phyloP scores from a whole-genome alignment of 495 filamentous ascomycete species.

The Penicillium egyptiacum region DNA sequence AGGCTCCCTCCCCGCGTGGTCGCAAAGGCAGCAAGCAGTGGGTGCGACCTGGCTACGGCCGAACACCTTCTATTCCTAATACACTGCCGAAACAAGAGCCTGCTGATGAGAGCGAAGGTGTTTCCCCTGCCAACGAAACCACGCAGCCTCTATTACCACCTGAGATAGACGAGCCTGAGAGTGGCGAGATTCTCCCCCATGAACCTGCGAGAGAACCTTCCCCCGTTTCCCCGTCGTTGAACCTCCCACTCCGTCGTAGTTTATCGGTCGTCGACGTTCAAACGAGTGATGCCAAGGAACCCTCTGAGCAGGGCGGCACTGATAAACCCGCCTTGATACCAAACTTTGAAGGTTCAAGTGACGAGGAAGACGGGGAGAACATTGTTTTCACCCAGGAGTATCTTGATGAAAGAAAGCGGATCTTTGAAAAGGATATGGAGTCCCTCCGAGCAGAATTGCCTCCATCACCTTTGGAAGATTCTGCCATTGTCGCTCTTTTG shows the following conservation, averaged over 20 bases:
- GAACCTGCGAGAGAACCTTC: conserved; percentile 7
- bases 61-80: conserved; percentile 31
- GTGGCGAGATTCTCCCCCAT: conserved; percentile 2
- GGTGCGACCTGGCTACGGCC: conserved; percentile 53
- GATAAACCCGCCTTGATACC: conserved; percentile 26
- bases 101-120: conserved; percentile 44
- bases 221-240: conserved; percentile 17
- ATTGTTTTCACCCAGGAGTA: conserved; percentile 51
- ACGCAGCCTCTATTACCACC: conserved; percentile 12
- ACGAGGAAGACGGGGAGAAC: conserved; percentile 51
- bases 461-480: conserved; percentile 45
- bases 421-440: conserved; percentile 49
- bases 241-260: conserved; percentile 19
- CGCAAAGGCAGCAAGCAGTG: conserved; percentile 58
- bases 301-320: conserved; percentile 7
- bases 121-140: conserved; percentile 24
- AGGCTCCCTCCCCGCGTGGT: conserved; percentile 32
- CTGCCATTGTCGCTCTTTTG: conserved; percentile 43
- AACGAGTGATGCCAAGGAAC: conserved; percentile 16
- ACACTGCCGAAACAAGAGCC: conserved; percentile 39
- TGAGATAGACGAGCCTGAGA: conserved; percentile 8
- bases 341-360: conserved; percentile 37
- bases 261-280: conserved; percentile 5
- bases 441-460: conserved; percentile 48
- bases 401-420: conserved; percentile 47